phyloP scores from a whole-genome alignment of 2,329 filamentous ascomycete genomes.

The Ophidiomyces ophidiicola region DNA sequence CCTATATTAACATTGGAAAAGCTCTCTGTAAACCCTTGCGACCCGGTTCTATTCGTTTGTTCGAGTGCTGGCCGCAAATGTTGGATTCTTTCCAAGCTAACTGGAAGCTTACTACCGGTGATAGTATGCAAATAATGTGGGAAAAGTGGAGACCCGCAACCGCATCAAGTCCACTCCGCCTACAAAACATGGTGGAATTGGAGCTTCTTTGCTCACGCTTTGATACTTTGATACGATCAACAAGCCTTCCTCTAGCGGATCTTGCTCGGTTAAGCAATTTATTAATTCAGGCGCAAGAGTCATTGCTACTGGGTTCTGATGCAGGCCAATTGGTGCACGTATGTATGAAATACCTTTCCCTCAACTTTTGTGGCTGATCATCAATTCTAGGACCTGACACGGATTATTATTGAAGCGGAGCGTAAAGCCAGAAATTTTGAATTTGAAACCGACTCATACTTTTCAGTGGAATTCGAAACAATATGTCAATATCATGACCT shows the following conservation, averaged over 20 bases:
- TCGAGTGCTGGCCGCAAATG: constrained; percentile 20
- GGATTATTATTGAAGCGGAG: constrained; percentile 28
- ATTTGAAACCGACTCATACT: constrained; percentile 30
- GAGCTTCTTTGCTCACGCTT: constrained; percentile 29
- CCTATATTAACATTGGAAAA: constrained; percentile 38
- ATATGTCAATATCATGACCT: constrained; percentile 37
- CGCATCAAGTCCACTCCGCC: constrained; percentile 27
- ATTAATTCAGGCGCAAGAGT: constrained; percentile 29
- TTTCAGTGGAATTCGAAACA: constrained; percentile 35
- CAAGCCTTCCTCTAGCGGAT: constrained; percentile 27
- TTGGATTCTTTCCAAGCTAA: constrained; percentile 52
- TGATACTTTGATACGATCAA: constrained; percentile 27
- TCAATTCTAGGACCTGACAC: constrained; percentile 24
- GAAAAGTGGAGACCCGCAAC: constrained; percentile 52
- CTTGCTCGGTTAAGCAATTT: constrained; percentile 28
- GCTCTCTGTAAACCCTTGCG: constrained; percentile 26
- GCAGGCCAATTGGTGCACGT: constrained; percentile 26
- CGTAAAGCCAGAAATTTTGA: constrained; percentile 23
- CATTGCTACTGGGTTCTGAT: constrained; percentile 28
- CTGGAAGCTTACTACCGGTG: constrained; percentile 61
- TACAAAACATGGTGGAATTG: constrained; percentile 27
- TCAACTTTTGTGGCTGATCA: not conserved
- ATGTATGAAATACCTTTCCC: constrained; percentile 9
- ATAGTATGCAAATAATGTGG: constrained; percentile 75
- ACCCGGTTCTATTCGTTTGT: constrained; percentile 22